phyloP scores from a whole-genome alignment of 345 rosid genomes.

The Bruguiera sexangula region DNA sequence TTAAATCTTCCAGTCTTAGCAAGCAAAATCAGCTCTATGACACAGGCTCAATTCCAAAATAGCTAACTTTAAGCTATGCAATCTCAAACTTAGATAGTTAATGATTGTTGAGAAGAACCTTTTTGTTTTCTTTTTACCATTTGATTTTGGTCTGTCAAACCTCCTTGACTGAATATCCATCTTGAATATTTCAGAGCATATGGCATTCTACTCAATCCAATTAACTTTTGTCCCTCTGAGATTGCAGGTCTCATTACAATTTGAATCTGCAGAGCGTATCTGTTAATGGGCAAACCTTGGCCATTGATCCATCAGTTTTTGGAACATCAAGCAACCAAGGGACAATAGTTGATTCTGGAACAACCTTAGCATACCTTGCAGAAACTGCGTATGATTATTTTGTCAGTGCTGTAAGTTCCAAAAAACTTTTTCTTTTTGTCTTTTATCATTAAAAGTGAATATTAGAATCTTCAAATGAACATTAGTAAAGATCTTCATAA shows the following conservation, averaged over 20 bases:
- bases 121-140: background rate
- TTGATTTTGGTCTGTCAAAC: background rate
- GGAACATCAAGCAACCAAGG: slow-evolving; percentile 67
- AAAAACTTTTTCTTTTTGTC: background rate
- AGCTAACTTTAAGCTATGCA: background rate
- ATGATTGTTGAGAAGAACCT: background rate
- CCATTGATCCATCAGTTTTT: slow-evolving; percentile 70
- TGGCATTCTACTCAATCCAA: background rate
- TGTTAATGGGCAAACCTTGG: slow-evolving; percentile 58
- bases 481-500: too few species aligned
- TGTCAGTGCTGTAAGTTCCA: slow-evolving; percentile 65
- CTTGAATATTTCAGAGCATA: background rate
- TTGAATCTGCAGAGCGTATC: slow-evolving; percentile 84
- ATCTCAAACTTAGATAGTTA: background rate
- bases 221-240: slow-evolving; percentile 20
- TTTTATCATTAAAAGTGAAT: background rate
- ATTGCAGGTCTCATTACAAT: slow-evolving; percentile 94
- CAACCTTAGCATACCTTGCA: slow-evolving; percentile 91
- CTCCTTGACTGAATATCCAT: background rate
- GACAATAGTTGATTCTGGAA: slow-evolving; percentile 93
- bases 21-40: background rate
- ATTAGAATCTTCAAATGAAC: background rate
- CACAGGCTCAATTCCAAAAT: background rate
- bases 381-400: slow-evolving; percentile 70
- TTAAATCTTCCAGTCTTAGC: background rate